Conservation (phyloP, 2,329 filamentous ascomycete genomes). For the Arthrobotrys pseudoclavata region DNA sequence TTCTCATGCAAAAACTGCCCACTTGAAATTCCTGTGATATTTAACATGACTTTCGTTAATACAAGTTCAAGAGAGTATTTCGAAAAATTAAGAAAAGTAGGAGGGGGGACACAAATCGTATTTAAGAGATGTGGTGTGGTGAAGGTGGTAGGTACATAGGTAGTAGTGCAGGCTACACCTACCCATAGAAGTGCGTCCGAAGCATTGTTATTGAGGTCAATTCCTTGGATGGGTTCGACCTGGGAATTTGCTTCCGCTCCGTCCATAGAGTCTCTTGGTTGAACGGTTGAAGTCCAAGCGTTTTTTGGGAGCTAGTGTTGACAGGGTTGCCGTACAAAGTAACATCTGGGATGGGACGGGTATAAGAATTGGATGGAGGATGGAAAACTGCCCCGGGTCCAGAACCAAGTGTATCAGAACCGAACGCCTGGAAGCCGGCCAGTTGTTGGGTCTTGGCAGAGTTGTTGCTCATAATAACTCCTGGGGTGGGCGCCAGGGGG, state of each 20-base stretch:
- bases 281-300: neutral
- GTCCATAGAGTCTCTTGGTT: neutral
- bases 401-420: neutral
- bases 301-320: neutral
- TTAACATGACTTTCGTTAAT: too few species aligned
- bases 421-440: neutral
- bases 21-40: too few species aligned
- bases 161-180: too few species aligned
- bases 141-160: too few species aligned
- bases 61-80: too few species aligned
- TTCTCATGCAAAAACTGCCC: too few species aligned
- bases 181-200: neutral
- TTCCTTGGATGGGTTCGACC: neutral
- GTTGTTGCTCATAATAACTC: neutral
- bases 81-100: too few species aligned
- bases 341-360: neutral
- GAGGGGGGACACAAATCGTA: too few species aligned
- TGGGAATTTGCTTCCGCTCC: neutral
- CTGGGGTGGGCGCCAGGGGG: neutral
- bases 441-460: neutral
- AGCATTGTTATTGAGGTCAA: neutral
- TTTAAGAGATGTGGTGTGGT: too few species aligned
- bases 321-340: neutral
- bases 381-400: neutral
- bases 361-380: neutral